phyloP scores from a whole-genome alignment of 1,284 basidiomycete genomes.

The Trichosporon sp. region DNA sequence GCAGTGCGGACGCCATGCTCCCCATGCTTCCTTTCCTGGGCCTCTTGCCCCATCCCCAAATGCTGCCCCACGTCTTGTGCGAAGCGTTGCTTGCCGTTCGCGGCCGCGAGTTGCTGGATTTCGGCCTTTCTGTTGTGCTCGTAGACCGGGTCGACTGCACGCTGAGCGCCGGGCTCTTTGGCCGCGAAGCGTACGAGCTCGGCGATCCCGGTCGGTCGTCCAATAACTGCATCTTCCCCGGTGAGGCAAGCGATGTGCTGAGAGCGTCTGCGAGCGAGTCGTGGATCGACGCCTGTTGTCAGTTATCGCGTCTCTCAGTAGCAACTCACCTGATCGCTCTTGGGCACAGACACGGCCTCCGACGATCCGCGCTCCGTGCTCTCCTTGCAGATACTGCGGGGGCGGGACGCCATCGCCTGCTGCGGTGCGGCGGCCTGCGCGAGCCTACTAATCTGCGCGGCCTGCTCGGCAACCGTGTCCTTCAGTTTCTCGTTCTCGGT shows the following conservation, averaged over 20 bases:
- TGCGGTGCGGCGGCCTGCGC: not conserved
- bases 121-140: not conserved
- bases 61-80: constrained; percentile 8
- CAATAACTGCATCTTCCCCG: not conserved
- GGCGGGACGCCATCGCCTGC: not conserved
- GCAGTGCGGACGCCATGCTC: constrained; percentile 9
- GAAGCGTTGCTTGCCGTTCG: not conserved
- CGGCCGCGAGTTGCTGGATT: not conserved
- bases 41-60: constrained; percentile 20
- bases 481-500: constrained; percentile 34
- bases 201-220: constrained; percentile 3
- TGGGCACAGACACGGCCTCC: not conserved
- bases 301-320: not conserved
- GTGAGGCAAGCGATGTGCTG: constrained; percentile 16
- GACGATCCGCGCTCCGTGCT: not conserved
- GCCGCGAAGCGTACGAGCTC: not conserved
- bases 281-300: constrained; percentile 11
- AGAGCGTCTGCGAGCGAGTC: constrained; percentile 19
- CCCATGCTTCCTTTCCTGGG: constrained; percentile 9
- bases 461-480: constrained; percentile 1
- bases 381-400: not conserved
- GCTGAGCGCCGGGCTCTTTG: constrained; percentile 10
- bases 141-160: not conserved
- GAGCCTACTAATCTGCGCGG: not conserved
- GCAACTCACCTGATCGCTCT: not conserved